Base-by-base conservation (phyloP, 108 stramenopile genomes). In the Fistulifera pelliculosa region DNA sequence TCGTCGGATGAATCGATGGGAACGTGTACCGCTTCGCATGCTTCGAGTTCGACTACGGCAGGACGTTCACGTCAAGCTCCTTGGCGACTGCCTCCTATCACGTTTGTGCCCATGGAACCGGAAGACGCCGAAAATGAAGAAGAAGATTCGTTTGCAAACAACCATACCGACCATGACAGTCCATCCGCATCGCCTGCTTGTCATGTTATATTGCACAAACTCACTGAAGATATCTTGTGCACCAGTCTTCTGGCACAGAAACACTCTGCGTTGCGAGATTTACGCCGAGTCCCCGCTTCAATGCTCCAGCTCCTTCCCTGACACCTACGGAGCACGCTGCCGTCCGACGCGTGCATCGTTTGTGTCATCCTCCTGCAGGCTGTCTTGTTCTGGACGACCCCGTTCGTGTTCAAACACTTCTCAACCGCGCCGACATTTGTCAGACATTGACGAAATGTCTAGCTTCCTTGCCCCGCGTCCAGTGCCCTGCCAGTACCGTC, bases 141-240 rank as follows among this genome's bases (percentile, higher is more conserved):
- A 6, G 31, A n/a, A n/a, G n/a, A n/a, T n/a, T n/a, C n/a, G n/a
- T n/a, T n/a, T n/a, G n/a, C n/a, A n/a, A n/a, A n/a, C n/a, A n/a
- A n/a, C n/a, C n/a, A n/a, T n/a, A n/a, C n/a, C n/a, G 31, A 8
- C 3, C 31, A 35, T 6, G 31, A 35, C 6, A 38, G 58, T 19
- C 81, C 83, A 35, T 6, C 31, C 3, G n/a, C n/a, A n/a, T n/a
- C 31, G 3, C 31, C 8, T 35, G 3, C 31, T 8, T 35, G 31
- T 51, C 85, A 90, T 68, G 64, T 83, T 41, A 86, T 90, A 58
- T 62, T 90, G 28, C 88, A 90, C 56, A 90, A 90, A 61, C 61
- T 90, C 55, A 90, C 88, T 10, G 89, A 90, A 61, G 89, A 90
- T 49, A 90, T 90, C 50, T 62, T 90, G 47, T 76, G 68, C 50